phyloP scores from a whole-genome alignment of 2,329 filamentous ascomycete genomes.

The Ascomycota sp. region DNA sequence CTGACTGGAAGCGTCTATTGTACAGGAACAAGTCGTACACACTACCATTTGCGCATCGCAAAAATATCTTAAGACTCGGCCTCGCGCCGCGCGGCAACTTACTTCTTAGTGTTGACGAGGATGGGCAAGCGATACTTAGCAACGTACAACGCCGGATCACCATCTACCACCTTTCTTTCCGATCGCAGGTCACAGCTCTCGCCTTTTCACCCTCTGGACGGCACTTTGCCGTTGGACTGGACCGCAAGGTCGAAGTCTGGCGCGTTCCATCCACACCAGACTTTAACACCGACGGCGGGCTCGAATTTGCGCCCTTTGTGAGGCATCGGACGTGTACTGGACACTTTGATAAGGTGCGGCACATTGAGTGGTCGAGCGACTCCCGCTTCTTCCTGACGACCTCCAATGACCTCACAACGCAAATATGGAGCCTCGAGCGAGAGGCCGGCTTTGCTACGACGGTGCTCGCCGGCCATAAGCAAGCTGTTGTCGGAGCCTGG shows the following conservation, averaged over 20 bases:
- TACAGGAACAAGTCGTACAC: conserved; percentile 69
- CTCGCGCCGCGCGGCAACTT: conserved; percentile 82
- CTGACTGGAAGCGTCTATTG: conserved; percentile 11
- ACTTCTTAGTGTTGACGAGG: conserved; percentile 80
- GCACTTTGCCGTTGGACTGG: conserved; percentile 77
- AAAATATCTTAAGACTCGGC: conserved; percentile 76
- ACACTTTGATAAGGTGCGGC: conserved; percentile 72
- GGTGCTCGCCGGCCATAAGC: conserved; percentile 74
- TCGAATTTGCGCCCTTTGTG: conserved; percentile 92
- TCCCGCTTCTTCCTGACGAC: conserved; percentile 87
- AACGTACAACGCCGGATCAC: conserved; percentile 71
- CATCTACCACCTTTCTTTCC: conserved; percentile 93
- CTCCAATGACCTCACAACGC: conserved; percentile 76
- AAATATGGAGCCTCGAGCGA: conserved; percentile 82
- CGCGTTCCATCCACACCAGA: conserved; percentile 82
- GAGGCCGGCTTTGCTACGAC: conserved; percentile 83
- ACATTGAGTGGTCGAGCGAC: conserved; percentile 89
- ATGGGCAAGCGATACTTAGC: conserved; percentile 82
- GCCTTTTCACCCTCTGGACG: conserved; percentile 80
- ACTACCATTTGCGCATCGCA: conserved; percentile 77
- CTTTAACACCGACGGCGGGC: conserved; percentile 53
- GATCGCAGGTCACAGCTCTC: conserved; percentile 59
- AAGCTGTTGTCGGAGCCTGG: conserved; percentile 84
- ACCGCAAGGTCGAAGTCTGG: conserved; percentile 84
- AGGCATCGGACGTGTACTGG: conserved; percentile 68